Percentiles rank a stretch among this genome's conserved stretches.
These are phyloP conservation scores for Myriosclerotinia scirpicola DNA, from an alignment of 2,329 filamentous ascomycete genomes.

Conservation along the genomic window DNA sequence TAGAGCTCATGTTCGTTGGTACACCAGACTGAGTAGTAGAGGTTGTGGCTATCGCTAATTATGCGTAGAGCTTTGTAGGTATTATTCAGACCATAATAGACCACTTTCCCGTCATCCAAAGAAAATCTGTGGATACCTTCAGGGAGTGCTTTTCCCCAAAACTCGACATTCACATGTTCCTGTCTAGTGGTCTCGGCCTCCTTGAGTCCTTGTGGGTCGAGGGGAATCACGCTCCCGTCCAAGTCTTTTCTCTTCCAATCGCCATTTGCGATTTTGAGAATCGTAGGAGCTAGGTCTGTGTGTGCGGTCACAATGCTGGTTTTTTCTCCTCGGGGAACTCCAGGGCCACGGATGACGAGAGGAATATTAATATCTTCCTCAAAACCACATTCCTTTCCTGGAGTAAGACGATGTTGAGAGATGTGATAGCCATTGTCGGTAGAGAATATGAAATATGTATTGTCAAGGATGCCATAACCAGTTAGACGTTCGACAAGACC, in stretches of 20 bases:
- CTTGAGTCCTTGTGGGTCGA: slow-evolving; percentile 34
- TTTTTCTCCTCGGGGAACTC: slow-evolving; percentile 46
- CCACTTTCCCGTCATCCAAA: slow-evolving; percentile 34
- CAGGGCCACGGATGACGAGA: slow-evolving; percentile 59
- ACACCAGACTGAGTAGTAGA: slow-evolving; percentile 70
- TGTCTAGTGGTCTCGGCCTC: slow-evolving; percentile 37
- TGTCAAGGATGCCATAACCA: slow-evolving; percentile 43
- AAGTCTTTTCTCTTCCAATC: slow-evolving; percentile 46
- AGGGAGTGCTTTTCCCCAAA: slow-evolving; percentile 43
- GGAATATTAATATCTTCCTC: slow-evolving; percentile 54
- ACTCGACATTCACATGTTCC: slow-evolving; percentile 52
- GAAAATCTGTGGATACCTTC: slow-evolving; percentile 37
- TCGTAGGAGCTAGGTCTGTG: slow-evolving; percentile 52
- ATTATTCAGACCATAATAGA: slow-evolving; percentile 43
- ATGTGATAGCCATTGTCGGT: slow-evolving; percentile 56
- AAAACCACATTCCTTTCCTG: slow-evolving; percentile 52
- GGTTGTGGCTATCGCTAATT: slow-evolving; percentile 51
- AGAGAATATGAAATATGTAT: slow-evolving; percentile 60
- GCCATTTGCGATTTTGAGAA: slow-evolving; percentile 45
- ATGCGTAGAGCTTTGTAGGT: slow-evolving; percentile 52
- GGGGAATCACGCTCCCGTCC: slow-evolving; percentile 48
- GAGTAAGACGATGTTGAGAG: slow-evolving; percentile 51
- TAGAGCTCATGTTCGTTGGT: slow-evolving; percentile 67
- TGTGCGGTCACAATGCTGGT: slow-evolving; percentile 52
- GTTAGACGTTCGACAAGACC: slow-evolving; percentile 48